Conservation (phyloP, 1,139 yeast genomes). For the Sugiyamaella japonica region DNA sequence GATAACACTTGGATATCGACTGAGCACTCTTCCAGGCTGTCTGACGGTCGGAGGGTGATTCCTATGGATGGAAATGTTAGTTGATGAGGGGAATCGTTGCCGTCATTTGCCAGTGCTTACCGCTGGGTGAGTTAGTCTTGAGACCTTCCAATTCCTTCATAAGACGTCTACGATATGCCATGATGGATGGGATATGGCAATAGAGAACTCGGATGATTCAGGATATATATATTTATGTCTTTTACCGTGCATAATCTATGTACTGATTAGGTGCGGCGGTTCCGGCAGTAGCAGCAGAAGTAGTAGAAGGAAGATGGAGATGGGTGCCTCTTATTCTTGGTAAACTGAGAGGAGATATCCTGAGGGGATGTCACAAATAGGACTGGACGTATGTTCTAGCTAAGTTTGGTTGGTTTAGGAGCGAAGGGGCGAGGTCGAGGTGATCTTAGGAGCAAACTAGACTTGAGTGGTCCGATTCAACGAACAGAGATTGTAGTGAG, state of each 20-base stretch:
- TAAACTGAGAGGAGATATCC: no score
- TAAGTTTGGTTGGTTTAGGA: no score
- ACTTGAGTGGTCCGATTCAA: no score
- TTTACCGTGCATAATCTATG: not conserved
- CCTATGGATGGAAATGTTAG: conserved; percentile 24
- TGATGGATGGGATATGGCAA: conserved; percentile 5
- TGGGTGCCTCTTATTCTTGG: no score
- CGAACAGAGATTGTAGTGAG: no score
- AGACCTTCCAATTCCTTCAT: conserved; percentile 47
- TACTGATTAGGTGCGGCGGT: conserved; percentile 3
- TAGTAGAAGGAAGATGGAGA: not conserved
- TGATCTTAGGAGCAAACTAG: no score
- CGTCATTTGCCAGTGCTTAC: conserved; percentile 25
- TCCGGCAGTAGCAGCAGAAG: not conserved
- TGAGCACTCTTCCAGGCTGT: conserved; percentile 37
- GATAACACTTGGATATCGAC: conserved; percentile 41
- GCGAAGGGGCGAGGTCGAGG: no score
- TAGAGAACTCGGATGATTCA: not conserved
- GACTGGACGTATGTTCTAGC: no score
- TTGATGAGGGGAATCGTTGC: not conserved
- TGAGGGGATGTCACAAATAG: no score
- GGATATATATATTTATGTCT: not conserved
- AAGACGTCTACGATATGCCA: conserved; percentile 45
- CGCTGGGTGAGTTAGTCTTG: conserved; percentile 31
- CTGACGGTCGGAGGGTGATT: conserved; percentile 34